Conservation (phyloP, 2,329 filamentous ascomycete genomes). For the Ceratocystis huliohia region DNA sequence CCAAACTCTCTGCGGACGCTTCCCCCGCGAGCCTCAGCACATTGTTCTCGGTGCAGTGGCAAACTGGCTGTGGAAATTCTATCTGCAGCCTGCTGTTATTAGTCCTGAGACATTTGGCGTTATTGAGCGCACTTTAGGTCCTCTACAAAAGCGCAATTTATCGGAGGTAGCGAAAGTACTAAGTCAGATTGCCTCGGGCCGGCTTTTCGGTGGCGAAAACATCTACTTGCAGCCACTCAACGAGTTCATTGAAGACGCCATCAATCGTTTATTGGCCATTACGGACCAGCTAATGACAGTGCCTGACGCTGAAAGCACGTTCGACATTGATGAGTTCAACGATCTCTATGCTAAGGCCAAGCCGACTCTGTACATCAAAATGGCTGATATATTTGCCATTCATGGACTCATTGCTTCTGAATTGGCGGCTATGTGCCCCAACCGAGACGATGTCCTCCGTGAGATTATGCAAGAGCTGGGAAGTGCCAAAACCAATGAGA, state of each 20-base stretch:
- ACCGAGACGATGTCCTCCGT: conserved; percentile 72
- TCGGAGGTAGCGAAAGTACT: conserved; percentile 85
- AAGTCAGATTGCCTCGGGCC: conserved; percentile 74
- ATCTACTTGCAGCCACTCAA: conserved; percentile 93
- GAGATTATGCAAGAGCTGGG: conserved; percentile 90
- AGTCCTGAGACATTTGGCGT: conserved; percentile 88
- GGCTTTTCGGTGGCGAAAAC: conserved; percentile 85
- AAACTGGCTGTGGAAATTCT: conserved; percentile 89
- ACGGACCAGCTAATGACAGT: conserved; percentile 70
- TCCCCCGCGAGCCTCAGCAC: conserved; percentile 65
- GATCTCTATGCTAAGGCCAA: conserved; percentile 94
- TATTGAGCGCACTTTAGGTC: conserved; percentile 75
- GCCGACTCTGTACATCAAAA: conserved; percentile 98
- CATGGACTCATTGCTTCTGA: conserved; percentile 78
- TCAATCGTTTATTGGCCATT: conserved; percentile 64
- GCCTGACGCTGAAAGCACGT: conserved; percentile 75
- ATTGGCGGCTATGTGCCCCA: conserved; percentile 62
- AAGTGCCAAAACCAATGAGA: conserved; percentile 92
- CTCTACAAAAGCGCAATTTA: conserved; percentile 85
- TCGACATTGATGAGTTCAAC: conserved; percentile 98
- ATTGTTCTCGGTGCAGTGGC: conserved; percentile 71
- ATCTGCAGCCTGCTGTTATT: conserved; percentile 79
- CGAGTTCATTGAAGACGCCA: conserved; percentile 74
- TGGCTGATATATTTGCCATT: conserved; percentile 92
- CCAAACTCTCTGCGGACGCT: conserved; percentile 61